Evolutionary conservation across 2,329 filamentous ascomycete species (phyloP).

Genomic region (Botrytis sinoallii): DNA sequence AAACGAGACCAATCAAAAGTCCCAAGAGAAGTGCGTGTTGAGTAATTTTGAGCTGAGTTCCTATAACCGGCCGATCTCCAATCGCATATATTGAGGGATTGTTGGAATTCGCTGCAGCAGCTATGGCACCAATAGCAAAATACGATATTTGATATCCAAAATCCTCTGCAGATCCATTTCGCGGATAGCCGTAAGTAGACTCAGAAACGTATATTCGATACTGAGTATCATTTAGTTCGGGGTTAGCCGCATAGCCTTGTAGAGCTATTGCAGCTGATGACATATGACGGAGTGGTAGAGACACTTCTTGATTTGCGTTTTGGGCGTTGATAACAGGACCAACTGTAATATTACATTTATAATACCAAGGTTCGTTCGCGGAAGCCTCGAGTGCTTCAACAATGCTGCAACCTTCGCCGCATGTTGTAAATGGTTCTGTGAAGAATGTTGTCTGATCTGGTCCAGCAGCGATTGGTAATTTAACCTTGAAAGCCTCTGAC

Average conservation of each 20-base stretch:
- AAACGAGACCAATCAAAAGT: not conserved
- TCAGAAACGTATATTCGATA: not conserved
- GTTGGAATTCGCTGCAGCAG: not conserved
- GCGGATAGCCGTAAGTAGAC: not conserved
- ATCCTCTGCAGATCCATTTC: not conserved
- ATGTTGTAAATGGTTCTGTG: constrained; percentile 11
- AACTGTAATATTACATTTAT: constrained; percentile 28
- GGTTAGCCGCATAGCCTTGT: not conserved
- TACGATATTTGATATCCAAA: not conserved
- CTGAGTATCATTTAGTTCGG: not conserved
- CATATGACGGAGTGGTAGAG: not conserved
- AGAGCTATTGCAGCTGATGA: not conserved
- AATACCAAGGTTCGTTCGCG: not conserved
- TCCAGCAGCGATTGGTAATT: not conserved
- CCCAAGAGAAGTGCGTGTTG: not conserved
- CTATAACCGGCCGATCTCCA: not conserved
- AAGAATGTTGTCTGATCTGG: not conserved
- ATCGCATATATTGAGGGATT: not conserved
- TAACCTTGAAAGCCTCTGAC: not conserved
- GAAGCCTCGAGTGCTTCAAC: constrained; percentile 41
- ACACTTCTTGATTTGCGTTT: not conserved
- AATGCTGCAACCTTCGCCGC: constrained; percentile 9
- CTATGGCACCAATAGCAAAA: not conserved
- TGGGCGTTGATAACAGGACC: not conserved
- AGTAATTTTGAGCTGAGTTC: not conserved